These are phyloP conservation scores for Sphaerulina vaccinii DNA, from an alignment of 2,329 filamentous ascomycete species.

Conservation along the genomic window DNA sequence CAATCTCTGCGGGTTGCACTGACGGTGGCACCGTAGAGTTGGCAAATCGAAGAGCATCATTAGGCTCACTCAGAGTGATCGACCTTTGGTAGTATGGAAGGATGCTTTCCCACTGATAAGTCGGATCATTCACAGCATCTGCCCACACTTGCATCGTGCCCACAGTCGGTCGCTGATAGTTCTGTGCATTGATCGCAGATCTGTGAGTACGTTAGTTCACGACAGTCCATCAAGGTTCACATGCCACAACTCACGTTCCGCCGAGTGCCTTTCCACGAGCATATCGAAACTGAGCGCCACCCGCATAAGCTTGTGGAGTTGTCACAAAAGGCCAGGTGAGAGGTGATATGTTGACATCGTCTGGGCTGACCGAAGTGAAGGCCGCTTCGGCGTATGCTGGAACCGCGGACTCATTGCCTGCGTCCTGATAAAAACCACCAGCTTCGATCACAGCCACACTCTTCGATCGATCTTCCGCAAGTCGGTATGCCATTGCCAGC, in stretches of 20 bases:
- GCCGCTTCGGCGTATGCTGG: slow-evolving; percentile 22
- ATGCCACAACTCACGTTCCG: slow-evolving; percentile 12
- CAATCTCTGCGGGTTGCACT: not conserved
- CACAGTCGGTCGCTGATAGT: slow-evolving; percentile 33
- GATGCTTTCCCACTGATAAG: slow-evolving; percentile 32
- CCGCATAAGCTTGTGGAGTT: slow-evolving; percentile 1
- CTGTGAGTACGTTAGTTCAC: slow-evolving; percentile 1
- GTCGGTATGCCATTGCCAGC: slow-evolving; percentile 23
- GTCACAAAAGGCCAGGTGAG: slow-evolving; percentile 15
- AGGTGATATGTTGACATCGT: no score
- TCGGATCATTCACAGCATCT: slow-evolving; percentile 37
- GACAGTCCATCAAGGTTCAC: not conserved
- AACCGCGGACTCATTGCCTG: slow-evolving; percentile 25
- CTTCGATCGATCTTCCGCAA: slow-evolving; percentile 18
- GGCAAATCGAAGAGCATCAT: not conserved
- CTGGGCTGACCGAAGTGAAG: slow-evolving; percentile 1
- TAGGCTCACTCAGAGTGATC: slow-evolving; percentile 1
- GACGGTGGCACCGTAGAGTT: slow-evolving; percentile 2
- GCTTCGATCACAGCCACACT: slow-evolving; percentile 32
- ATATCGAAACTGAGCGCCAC: slow-evolving; percentile 17
- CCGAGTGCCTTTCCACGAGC: slow-evolving; percentile 33
- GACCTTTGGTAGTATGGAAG: slow-evolving; percentile 23
- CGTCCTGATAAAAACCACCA: slow-evolving; percentile 27
- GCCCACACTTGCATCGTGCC: slow-evolving; percentile 39
- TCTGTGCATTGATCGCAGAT: slow-evolving; percentile 30